Conservation (phyloP, 176 grass and related monocot species). For the Cenchrus fungigraminus region DNA sequence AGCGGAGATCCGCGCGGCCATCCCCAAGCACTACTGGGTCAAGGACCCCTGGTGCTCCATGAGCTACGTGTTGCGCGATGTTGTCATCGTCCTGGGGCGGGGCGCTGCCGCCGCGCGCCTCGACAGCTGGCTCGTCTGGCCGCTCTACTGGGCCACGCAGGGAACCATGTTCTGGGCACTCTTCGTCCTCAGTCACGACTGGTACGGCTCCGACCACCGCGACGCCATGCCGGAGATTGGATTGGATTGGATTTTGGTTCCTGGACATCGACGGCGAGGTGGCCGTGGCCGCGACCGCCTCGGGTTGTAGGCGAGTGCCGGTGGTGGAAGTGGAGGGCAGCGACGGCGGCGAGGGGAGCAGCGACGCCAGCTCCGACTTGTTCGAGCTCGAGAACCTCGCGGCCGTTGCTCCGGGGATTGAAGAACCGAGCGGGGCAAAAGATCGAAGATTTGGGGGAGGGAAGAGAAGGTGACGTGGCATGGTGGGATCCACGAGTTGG, state of each 20-base stretch:
- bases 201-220: constrained; percentile 44
- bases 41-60: constrained; percentile 88
- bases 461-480: no score
- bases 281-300: no score
- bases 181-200: constrained; percentile 96
- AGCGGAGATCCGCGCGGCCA: constrained; percentile 83
- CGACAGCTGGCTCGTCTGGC: constrained; percentile 92
- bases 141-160: constrained; percentile 93
- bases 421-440: no score
- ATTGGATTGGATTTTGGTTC: neutral
- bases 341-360: no score
- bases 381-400: no score
- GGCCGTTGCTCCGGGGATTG: no score
- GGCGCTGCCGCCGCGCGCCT: constrained; percentile 70
- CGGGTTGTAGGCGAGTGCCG: no score
- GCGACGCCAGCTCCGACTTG: no score
- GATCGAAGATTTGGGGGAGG: no score
- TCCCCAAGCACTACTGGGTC: constrained; percentile 97
- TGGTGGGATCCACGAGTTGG: no score
- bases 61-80: constrained; percentile 85
- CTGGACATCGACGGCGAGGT: no score
- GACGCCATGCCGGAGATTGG: neutral
- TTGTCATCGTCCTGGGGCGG: constrained; percentile 72
- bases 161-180: constrained; percentile 99
- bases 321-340: no score